Evolutionary conservation across 805 yeast species (phyloP).

Genomic region (Scheffersomyces amazonensis): DNA sequence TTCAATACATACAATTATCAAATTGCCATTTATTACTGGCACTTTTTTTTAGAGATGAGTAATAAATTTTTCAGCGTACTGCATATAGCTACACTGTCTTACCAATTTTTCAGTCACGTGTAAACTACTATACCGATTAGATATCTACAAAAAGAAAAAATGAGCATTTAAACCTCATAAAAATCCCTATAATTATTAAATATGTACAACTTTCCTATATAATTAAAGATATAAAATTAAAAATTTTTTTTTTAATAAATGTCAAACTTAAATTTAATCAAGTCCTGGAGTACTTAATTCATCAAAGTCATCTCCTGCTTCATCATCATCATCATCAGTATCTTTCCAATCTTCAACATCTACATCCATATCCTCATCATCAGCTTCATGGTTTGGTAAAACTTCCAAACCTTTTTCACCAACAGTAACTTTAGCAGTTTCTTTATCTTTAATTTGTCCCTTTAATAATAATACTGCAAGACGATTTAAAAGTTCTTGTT

Average conservation of each 20-base stretch:
- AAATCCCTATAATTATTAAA: no score
- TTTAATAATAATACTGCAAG: conserved; percentile 85
- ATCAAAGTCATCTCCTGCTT: conserved; percentile 10
- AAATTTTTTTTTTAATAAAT: no score
- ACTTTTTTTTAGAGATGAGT: neutral
- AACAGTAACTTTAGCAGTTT: conserved; percentile 65
- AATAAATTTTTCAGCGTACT: neutral
- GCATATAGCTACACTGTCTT: neutral
- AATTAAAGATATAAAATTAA: no score
- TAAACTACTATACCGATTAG: neutral
- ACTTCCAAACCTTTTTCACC: conserved; percentile 70
- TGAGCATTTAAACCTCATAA: no score
- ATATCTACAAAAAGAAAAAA: no score
- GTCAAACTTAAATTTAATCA: no score
- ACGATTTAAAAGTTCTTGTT: conserved; percentile 79
- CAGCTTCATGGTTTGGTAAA: conserved; percentile 77
- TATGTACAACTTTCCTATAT: no score
- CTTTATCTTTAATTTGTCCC: conserved; percentile 87
- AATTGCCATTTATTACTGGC: no score
- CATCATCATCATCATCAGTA: conserved; percentile 58
- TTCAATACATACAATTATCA: no score
- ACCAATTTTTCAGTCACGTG: neutral
- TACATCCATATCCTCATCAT: conserved; percentile 48
- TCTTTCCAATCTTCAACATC: conserved; percentile 62
- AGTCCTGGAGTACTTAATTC: conserved; percentile 11